phyloP scores from a whole-genome alignment of 305 asterid species.

The Fraxinus xanthoxyloides region DNA sequence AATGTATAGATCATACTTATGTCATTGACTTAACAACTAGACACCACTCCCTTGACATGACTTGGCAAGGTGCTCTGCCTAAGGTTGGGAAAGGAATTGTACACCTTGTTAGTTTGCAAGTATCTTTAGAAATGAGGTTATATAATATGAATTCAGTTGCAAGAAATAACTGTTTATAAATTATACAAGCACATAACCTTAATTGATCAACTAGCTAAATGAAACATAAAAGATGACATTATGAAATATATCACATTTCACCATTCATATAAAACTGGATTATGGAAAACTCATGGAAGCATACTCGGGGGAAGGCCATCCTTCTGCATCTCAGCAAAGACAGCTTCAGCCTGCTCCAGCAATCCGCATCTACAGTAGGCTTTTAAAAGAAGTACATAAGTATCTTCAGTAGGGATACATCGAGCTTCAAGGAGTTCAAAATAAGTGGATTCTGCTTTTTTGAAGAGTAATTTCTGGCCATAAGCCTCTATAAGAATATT shows the following conservation, averaged over 20 bases:
- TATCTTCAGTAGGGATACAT: conserved; percentile 80
- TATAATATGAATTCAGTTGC: background rate
- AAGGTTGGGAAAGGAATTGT: background rate
- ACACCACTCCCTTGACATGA: background rate
- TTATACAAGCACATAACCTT: background rate
- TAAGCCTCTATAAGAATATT: conserved; percentile 86
- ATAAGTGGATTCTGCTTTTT: conserved; percentile 73
- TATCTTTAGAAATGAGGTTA: background rate
- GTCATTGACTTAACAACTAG: background rate
- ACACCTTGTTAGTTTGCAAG: background rate
- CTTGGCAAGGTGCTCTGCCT: background rate
- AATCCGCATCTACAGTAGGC: conserved; percentile 64
- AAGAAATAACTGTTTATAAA: background rate
- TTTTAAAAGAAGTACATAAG: conserved; percentile 75
- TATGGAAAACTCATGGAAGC: conserved; percentile 17
- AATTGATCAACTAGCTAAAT: background rate
- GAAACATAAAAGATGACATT: background rate
- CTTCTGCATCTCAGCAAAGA: conserved; percentile 65
- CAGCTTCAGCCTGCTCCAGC: conserved; percentile 69
- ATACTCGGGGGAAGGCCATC: conserved; percentile 59
- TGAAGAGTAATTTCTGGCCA: conserved; percentile 50
- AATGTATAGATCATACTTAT: background rate
- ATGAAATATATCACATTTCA: background rate
- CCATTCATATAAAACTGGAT: background rate
- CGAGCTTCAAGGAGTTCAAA: conserved; percentile 37